Conservation (phyloP, 2,329 filamentous ascomycete species). For the Pseudopithomyces maydicus region DNA sequence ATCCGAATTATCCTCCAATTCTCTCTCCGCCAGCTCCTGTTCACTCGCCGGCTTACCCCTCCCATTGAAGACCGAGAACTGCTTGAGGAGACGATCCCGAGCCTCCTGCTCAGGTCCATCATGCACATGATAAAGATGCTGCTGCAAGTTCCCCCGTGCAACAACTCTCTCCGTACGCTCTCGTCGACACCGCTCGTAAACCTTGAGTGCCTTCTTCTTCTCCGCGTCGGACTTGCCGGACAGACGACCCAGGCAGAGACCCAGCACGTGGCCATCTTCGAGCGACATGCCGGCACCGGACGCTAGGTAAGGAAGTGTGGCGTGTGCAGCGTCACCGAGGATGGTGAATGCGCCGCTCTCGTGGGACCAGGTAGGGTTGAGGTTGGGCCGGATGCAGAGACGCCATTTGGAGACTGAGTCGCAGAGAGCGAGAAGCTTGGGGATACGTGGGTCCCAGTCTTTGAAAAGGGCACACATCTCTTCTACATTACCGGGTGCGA, state of each 20-base stretch:
- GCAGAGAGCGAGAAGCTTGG: conserved; percentile 63
- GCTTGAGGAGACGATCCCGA: conserved; percentile 50
- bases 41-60: conserved; percentile 22
- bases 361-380: conserved; percentile 62
- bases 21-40: conserved; percentile 23
- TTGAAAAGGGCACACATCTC: conserved; percentile 60
- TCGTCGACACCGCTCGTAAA: conserved; percentile 64
- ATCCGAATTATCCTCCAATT: conserved; percentile 32
- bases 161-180: conserved; percentile 65
- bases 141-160: conserved; percentile 63
- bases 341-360: conserved; percentile 61
- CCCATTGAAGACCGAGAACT: conserved; percentile 36
- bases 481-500: conserved; percentile 56
- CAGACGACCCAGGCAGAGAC: conserved; percentile 58
- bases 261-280: conserved; percentile 64
- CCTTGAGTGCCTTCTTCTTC: conserved; percentile 45
- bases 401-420: conserved; percentile 66
- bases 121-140: conserved; percentile 65
- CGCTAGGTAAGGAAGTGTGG: conserved; percentile 67
- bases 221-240: conserved; percentile 44
- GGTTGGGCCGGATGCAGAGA: conserved; percentile 60
- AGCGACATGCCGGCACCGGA: conserved; percentile 64
- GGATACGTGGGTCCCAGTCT: conserved; percentile 61
- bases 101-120: conserved; percentile 63
- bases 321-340: conserved; percentile 68